phyloP scores from a whole-genome alignment of 768 basidiomycete genomes.

The Plicaturopsis crispa region DNA sequence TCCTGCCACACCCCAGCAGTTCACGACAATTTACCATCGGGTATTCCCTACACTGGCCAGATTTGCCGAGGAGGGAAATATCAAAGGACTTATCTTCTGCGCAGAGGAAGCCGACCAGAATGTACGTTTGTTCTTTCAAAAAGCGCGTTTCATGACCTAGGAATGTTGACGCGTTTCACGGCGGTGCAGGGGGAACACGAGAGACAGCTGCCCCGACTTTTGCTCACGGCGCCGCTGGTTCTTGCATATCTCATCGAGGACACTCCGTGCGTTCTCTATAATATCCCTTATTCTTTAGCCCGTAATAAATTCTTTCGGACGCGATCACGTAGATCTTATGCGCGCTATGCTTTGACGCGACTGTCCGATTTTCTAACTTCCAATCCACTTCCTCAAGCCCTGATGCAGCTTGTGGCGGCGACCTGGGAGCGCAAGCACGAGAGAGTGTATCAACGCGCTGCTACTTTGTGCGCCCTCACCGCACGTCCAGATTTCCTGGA shows the following conservation, averaged over 20 bases:
- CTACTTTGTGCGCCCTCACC: constrained; percentile 31
- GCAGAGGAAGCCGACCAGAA: constrained; percentile 49
- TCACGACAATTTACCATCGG: constrained; percentile 33
- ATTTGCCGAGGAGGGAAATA: constrained; percentile 36
- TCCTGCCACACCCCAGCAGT: constrained; percentile 11
- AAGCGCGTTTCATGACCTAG: too few relatives aligned
- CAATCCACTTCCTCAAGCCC: constrained; percentile 37
- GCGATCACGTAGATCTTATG: constrained; percentile 38
- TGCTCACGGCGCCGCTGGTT: constrained; percentile 52
- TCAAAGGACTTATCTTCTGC: constrained; percentile 30
- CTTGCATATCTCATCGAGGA: constrained; percentile 59
- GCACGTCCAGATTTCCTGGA: constrained; percentile 37
- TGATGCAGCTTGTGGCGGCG: constrained; percentile 40
- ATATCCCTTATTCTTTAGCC: neutral
- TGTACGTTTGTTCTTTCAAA: constrained; percentile 26
- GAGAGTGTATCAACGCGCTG: constrained; percentile 44
- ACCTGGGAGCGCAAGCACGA: constrained; percentile 48
- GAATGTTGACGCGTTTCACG: constrained; percentile 4
- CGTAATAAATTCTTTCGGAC: neutral
- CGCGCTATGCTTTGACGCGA: constrained; percentile 48
- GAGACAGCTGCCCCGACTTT: constrained; percentile 34
- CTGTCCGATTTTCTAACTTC: constrained; percentile 39
- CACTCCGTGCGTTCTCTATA: constrained; percentile 40
- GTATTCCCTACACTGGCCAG: constrained; percentile 37
- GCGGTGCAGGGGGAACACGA: constrained; percentile 27